These are phyloP conservation scores for Cladobotryum mycophilum DNA, from an alignment of 2,329 filamentous ascomycete genomes.

Conservation along the genomic window DNA sequence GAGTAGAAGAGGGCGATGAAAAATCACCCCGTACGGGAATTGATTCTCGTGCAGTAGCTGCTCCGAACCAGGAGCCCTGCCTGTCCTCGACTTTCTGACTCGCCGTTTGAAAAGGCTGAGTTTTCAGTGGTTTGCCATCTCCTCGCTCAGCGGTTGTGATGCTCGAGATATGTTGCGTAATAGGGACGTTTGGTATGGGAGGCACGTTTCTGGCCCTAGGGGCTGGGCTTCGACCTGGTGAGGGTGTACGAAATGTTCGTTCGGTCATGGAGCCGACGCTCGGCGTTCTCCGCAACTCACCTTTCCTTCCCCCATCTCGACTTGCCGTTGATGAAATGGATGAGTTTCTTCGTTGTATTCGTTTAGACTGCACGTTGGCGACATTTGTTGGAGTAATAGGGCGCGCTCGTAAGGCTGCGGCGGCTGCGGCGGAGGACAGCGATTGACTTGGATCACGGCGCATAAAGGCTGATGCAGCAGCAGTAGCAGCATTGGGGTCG, in stretches of 20 bases:
- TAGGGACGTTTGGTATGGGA: conserved; percentile 69
- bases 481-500: conserved; percentile 68
- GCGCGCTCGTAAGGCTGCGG: conserved; percentile 72
- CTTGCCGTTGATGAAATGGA: conserved; percentile 65
- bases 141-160: conserved; percentile 14
- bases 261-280: conserved; percentile 83
- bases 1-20: conserved; percentile 27
- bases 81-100: conserved; percentile 44
- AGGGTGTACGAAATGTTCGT: conserved; percentile 77
- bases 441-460: conserved; percentile 58
- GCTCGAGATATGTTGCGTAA: conserved; percentile 10
- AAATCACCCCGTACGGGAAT: conserved; percentile 41
- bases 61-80: conserved; percentile 44
- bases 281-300: conserved; percentile 54
- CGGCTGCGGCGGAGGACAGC: conserved; percentile 79
- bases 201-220: conserved; percentile 48
- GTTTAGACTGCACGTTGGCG: conserved; percentile 79
- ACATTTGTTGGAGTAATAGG: conserved; percentile 74
- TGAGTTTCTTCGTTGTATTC: conserved; percentile 64
- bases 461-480: conserved; percentile 75
- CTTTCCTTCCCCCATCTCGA: conserved; percentile 33
- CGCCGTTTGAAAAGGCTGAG: conserved; percentile 45
- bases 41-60: conserved; percentile 36
- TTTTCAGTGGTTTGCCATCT: conserved; percentile 38
- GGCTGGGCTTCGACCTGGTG: conserved; percentile 43